Evolutionary conservation across 176 grass and related monocot genomes (phyloP), one percentile per base, ranked within the genome.

Genomic region (Musa acuminata): DNA sequence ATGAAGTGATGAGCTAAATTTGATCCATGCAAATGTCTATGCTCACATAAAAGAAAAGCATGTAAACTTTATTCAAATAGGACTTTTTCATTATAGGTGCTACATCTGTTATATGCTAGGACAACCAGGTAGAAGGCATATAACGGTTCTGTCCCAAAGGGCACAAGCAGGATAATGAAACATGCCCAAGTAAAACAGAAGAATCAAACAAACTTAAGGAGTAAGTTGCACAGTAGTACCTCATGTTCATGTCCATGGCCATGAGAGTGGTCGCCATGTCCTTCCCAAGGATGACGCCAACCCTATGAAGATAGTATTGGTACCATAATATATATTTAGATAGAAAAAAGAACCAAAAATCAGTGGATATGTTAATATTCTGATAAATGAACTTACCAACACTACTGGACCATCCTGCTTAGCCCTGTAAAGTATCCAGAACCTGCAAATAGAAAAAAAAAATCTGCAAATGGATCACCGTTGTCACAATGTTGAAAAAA

Each of bases 381-480:
- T 50, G 24, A 72, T 24, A 70, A 8, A 73, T 7, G 80, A 51
- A 43, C 73, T 85, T 84, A 97, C 93, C 90, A 97, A 88, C 51
- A 92, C 87, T 59, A 81, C 83, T 69, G 90, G 85, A 57, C 90
- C 87, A 17, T 97, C 90, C 81, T 97, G 93, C 75, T 97, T 97
- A 82, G 93, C 93, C 81, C 90, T 86, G 83, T 97, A 97, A 52
- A 97, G 85, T 84, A 97, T 74, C 90, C 93, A 97, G 78, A 97
- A 97, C 93, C 93, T 97, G 77, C 3, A 77, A 23, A 85, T 35
- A 35, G 29, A 58, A 49, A 2, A 78, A 2, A 78, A 27, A 14
- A 16, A 35, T 35, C 29, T 27, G 58, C 62, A 81, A 8, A 14
- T 24, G 25, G 50, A 13, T 81, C 83, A 86, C 3, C 20, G 0